Evolutionary conservation across 331 rosid genomes (phyloP), one percentile per base, ranked within the genome.

Genomic region (Cucumis variabilis): DNA sequence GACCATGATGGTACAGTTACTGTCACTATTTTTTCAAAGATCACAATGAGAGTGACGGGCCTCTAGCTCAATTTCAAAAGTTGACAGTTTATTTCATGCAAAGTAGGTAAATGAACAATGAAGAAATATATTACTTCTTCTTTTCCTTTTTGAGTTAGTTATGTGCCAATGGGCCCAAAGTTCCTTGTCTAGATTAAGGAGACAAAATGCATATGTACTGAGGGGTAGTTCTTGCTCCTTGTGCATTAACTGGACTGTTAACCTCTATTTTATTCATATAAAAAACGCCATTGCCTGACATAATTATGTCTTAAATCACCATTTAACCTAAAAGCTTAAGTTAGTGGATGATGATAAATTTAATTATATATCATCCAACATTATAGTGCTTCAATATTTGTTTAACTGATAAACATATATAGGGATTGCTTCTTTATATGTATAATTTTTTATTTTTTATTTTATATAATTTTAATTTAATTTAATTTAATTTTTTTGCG

Each of bases 211-310:
- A 14, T 50, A 21, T 20, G 19, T 41, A 33, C 9, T 2, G 58
- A 21, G 23, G 83, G 65, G 12, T 77, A 2, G 65, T 77, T 7
- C 44, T 8, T 11, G 65, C 44, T 78, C 33, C 20, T 78, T 78
- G 66, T 24, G 48, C 60, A 50, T 72, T 51, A 72, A 37, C 79
- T 33, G n/a, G 79, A 37, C 79, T 37, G 44, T 81, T 81, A 28
- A 53, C 85, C 85, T 28, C 44, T 11, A 81, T 58, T 28, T 19
- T 81, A 58, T 58, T 81, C 53, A 81, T 58, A 46, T 46, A 17
- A 10, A 28, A 81, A 81, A 81, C 27, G 69, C 16, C 53, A 58
- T 58, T 58, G 10, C 70, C 85, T 11, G 69, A 28, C 25, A 58
- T 19, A 58, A 81, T 9, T 81, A 7, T 44, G 48, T 8, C 48